phyloP scores from a whole-genome alignment of 2,329 filamentous ascomycete genomes.

The Corniculantispora saksenae region DNA sequence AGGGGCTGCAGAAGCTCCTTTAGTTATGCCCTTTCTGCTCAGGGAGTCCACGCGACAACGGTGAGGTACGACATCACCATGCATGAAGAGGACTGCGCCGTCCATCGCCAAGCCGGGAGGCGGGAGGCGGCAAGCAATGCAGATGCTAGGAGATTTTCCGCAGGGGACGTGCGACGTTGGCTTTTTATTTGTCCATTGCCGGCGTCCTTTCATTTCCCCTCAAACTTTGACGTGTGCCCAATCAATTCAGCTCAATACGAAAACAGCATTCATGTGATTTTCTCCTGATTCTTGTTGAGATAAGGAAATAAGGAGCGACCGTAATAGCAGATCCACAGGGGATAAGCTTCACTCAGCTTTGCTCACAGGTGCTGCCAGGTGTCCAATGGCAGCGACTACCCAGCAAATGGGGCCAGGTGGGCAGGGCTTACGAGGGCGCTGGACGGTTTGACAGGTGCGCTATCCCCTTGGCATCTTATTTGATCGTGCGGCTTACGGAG shows the following conservation, averaged over 20 bases:
- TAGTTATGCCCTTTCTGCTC: background rate
- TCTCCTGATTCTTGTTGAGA: background rate
- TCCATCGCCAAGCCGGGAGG: constrained; percentile 10
- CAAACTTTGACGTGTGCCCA: background rate
- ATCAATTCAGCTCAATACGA: background rate
- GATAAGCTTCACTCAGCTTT: background rate
- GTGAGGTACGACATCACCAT: background rate
- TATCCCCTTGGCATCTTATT: constrained; percentile 12
- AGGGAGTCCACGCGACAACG: background rate
- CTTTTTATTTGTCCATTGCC: background rate
- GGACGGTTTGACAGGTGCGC: constrained; percentile 1
- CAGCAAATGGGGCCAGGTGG: background rate
- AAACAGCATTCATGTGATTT: background rate
- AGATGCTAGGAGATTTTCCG: background rate
- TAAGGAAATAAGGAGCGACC: background rate
- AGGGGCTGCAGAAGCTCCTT: background rate
- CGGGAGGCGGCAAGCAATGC: background rate
- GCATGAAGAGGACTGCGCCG: background rate
- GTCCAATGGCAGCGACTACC: background rate
- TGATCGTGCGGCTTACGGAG: constrained; percentile 10
- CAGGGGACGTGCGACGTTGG: background rate
- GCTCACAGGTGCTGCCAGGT: background rate
- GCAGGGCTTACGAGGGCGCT: background rate
- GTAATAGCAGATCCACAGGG: background rate
- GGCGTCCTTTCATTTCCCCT: background rate